Conservation (phyloP, 305 asterid species). For the Lippia alba region DNA sequence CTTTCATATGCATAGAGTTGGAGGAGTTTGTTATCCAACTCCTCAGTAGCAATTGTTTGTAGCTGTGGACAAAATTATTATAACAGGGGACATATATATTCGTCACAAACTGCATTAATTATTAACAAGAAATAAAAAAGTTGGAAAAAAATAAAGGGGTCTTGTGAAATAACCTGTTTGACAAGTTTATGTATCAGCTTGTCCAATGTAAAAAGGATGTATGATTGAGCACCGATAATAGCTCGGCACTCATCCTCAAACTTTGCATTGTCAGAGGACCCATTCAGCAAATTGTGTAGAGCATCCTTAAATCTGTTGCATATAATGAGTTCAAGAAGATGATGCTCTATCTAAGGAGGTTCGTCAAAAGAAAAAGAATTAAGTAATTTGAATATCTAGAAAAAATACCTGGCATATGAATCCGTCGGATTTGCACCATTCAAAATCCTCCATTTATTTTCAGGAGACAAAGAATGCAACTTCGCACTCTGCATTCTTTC, state of each 20-base stretch:
- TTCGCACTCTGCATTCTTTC: constrained; percentile 87
- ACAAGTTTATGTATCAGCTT: constrained; percentile 91
- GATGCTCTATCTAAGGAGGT: not conserved
- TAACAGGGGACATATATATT: constrained; percentile 28
- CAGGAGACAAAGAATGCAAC: constrained; percentile 71
- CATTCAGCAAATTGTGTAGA: constrained; percentile 75
- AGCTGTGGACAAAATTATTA: constrained; percentile 53
- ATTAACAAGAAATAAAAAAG: constrained; percentile 3
- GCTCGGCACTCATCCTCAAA: constrained; percentile 98
- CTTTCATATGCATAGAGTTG: constrained; percentile 83
- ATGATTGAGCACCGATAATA: constrained; percentile 88
- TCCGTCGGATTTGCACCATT: constrained; percentile 58
- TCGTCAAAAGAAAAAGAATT: constrained; percentile 27
- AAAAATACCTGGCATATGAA: constrained; percentile 75
- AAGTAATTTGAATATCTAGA: constrained; percentile 26
- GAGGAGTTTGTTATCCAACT: constrained; percentile 75
- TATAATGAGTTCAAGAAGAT: constrained; percentile 33
- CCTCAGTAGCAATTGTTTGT: constrained; percentile 75
- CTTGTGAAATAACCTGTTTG: constrained; percentile 66
- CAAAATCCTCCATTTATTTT: constrained; percentile 73
- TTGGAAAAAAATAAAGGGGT: not conserved
- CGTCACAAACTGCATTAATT: constrained; percentile 33
- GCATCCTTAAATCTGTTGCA: constrained; percentile 82
- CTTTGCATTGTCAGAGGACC: constrained; percentile 83
- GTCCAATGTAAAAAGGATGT: constrained; percentile 87